Conservation (phyloP, 306 rosid genomes). For the Rosa lucieae region DNA sequence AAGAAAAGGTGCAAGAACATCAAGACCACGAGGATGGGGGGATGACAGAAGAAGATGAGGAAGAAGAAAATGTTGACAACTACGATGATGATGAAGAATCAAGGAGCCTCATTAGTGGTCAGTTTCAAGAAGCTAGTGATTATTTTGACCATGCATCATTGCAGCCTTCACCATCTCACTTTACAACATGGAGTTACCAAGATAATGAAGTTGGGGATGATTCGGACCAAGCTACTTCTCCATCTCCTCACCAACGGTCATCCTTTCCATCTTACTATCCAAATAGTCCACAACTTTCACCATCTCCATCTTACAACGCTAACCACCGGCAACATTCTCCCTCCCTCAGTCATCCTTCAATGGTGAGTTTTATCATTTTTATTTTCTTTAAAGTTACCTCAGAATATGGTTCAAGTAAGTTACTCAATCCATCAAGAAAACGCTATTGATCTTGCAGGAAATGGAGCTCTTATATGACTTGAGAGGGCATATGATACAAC, state of each 20-base stretch:
- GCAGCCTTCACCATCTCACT: conserved; percentile 41
- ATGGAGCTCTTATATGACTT: conserved; percentile 66
- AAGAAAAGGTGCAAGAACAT: background rate
- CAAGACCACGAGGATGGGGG: conserved; percentile 35
- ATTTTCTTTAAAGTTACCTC: background rate
- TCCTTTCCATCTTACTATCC: conserved; percentile 36
- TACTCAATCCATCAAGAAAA: background rate
- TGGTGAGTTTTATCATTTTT: conserved; percentile 38
- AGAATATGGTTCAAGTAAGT: background rate
- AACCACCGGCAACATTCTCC: background rate
- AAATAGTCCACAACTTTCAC: conserved; percentile 5
- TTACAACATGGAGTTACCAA: conserved; percentile 62
- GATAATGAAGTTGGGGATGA: conserved; percentile 67
- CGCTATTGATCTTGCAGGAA: conserved; percentile 46
- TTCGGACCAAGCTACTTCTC: conserved; percentile 43
- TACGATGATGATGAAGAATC: conserved; percentile 28
- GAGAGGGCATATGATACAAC: conserved; percentile 76
- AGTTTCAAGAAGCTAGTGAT: conserved; percentile 45
- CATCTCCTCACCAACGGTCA: conserved; percentile 45
- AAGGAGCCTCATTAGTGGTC: conserved; percentile 36
- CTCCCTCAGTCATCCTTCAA: conserved; percentile 33
- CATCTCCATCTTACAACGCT: conserved; percentile 4
- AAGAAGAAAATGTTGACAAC: conserved; percentile 3
- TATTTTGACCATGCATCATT: conserved; percentile 49
- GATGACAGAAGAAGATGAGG: conserved; percentile 20